These are phyloP conservation scores for Ricinus communis DNA, from an alignment of 345 rosid genomes.

Conservation along the genomic window DNA sequence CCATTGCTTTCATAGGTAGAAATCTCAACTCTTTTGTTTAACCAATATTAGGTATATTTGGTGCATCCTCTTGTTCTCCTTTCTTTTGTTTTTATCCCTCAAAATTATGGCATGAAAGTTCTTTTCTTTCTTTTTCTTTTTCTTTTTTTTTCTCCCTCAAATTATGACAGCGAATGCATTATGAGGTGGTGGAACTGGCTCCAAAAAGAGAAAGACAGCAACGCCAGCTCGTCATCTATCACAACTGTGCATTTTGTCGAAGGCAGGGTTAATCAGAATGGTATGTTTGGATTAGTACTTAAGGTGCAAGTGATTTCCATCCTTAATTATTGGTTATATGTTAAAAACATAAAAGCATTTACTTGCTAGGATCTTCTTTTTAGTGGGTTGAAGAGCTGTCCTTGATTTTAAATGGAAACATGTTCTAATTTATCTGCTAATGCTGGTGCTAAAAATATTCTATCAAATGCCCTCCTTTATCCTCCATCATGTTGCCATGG, in stretches of 20 bases:
- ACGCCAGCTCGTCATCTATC: conserved; percentile 26
- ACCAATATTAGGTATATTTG: neutral
- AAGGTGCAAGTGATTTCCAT: neutral
- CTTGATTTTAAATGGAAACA: neutral
- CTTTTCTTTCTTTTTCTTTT: neutral
- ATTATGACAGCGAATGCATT: conserved; percentile 71
- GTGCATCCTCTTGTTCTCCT: neutral
- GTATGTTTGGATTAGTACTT: conserved; percentile 28
- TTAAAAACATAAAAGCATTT: neutral
- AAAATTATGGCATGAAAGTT: conserved; percentile 22
- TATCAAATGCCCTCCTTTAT: neutral
- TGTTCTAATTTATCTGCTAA: neutral
- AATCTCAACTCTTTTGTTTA: conserved; percentile 8
- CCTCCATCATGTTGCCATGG: neutral
- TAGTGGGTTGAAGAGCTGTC: too few relatives aligned
- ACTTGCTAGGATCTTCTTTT: too few relatives aligned
- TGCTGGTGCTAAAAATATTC: neutral
- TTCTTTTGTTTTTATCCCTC: conserved; percentile 4
- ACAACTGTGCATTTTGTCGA: conserved; percentile 22
- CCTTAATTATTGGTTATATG: neutral
- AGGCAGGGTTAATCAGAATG: conserved; percentile 34
- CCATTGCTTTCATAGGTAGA: conserved; percentile 88
- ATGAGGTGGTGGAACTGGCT: conserved; percentile 93
- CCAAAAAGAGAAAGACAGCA: conserved; percentile 45
- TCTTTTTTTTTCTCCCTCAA: conserved; percentile 8